Evolutionary conservation across 129 eudicot genomes (phyloP).

Genomic region (Artemisia annua): DNA sequence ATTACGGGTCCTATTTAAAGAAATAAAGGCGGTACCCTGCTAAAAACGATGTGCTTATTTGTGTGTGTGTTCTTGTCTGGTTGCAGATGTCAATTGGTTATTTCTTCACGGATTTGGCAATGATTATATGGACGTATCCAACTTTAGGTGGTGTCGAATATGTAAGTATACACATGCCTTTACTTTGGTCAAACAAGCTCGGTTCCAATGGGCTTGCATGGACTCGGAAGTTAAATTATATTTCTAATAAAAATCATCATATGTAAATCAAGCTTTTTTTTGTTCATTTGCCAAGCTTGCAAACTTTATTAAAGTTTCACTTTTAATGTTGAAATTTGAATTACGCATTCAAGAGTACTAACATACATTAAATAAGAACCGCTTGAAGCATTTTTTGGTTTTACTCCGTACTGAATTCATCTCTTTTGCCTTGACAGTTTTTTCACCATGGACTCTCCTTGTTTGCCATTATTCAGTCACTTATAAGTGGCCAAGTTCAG

Average conservation of each 20-base stretch:
- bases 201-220: background rate
- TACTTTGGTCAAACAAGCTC: background rate
- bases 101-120: conserved; percentile 76
- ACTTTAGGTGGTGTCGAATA: conserved; percentile 89
- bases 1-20: background rate
- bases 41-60: conserved; percentile 14
- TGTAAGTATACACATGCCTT: conserved; percentile 54
- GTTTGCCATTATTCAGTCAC: conserved; percentile 58
- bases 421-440: conserved; percentile 38
- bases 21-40: background rate
- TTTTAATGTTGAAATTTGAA: too few relatives aligned
- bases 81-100: conserved; percentile 85
- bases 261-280: too few relatives aligned
- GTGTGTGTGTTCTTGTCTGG: conserved; percentile 15
- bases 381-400: background rate
- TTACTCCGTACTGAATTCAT: background rate
- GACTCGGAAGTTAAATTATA: too few relatives aligned
- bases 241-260: background rate
- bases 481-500: conserved; percentile 77
- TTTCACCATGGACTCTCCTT: conserved; percentile 84
- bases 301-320: background rate
- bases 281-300: background rate
- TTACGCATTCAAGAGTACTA: too few relatives aligned
- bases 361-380: too few relatives aligned
- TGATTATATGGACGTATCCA: conserved; percentile 84